A percentile compares a stretch with the other conserved stretches of the same genome.
Conservation (phyloP, 495 filamentous ascomycete genomes). For the Lasiosphaeris hirsuta region DNA sequence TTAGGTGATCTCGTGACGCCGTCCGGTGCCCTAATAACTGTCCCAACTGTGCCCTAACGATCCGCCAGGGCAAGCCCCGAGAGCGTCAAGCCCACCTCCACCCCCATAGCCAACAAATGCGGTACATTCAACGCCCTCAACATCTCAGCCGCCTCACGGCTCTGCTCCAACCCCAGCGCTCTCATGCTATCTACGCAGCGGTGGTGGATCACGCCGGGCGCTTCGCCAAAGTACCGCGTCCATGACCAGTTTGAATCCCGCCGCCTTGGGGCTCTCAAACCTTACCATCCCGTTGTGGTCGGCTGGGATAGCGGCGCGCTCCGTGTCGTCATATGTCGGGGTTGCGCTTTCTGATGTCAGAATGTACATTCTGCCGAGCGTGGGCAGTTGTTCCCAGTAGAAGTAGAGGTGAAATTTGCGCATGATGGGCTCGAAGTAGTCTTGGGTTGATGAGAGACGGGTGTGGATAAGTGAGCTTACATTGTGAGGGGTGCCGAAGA, state of each 20-base stretch:
- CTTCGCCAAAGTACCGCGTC: conserved; percentile 7
- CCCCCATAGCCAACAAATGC: too few relatives aligned
- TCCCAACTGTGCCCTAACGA: too few relatives aligned
- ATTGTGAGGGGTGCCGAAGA: conserved; percentile 14
- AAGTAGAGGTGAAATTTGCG: conserved; percentile 8
- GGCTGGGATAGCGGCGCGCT: conserved; percentile 8
- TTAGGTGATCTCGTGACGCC: too few relatives aligned
- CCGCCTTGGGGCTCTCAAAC: conserved; percentile 3
- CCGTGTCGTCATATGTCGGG: conserved; percentile 9
- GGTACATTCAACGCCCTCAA: background rate
- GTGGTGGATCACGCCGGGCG: conserved; percentile 1
- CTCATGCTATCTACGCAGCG: background rate
- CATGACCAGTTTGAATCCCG: conserved; percentile 6
- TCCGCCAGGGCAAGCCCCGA: too few relatives aligned
- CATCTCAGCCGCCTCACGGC: background rate
- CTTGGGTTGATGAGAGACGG: conserved; percentile 1
- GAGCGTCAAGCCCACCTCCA: too few relatives aligned
- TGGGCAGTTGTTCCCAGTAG: conserved; percentile 8
- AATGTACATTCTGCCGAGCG: background rate
- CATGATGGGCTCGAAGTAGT: conserved; percentile 12
- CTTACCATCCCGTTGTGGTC: conserved; percentile 12
- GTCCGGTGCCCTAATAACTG: too few relatives aligned
- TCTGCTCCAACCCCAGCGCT: background rate
- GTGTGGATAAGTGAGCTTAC: background rate
- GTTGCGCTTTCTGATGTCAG: conserved; percentile 8